Percentiles rank a stretch among this genome's conserved stretches.
These are phyloP conservation scores for Periconia sp. DNA, from an alignment of 2,329 filamentous ascomycete species.

Conservation along the genomic window DNA sequence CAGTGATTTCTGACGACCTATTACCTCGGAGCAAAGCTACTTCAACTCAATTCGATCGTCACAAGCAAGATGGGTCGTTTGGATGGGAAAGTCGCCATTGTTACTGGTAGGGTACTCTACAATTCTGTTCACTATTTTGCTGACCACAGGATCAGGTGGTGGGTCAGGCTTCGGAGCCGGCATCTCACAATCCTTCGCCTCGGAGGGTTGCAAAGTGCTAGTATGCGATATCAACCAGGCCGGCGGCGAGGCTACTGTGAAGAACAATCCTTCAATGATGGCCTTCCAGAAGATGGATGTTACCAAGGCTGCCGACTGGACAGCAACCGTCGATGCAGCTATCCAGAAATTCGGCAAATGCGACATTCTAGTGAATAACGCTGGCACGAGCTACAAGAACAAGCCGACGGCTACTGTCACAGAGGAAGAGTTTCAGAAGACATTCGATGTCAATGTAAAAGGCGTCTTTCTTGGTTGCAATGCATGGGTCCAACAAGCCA, in stretches of 20 bases:
- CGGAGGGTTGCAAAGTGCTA: constrained; percentile 66
- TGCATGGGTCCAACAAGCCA: constrained; percentile 66
- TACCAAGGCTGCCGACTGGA: constrained; percentile 59
- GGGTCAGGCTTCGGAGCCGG: constrained; percentile 69
- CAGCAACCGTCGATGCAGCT: constrained; percentile 60
- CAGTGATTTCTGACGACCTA: no score
- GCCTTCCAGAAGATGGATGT: constrained; percentile 56
- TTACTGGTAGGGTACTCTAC: constrained; percentile 54
- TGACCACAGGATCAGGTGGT: no score
- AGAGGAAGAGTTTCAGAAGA: constrained; percentile 69
- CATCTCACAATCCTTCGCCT: constrained; percentile 64
- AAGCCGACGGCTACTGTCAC: constrained; percentile 67
- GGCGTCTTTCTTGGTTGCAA: constrained; percentile 67
- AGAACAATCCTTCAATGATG: constrained; percentile 46
- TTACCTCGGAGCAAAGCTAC: no score
- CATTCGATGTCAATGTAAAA: constrained; percentile 73
- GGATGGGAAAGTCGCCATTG: constrained; percentile 62
- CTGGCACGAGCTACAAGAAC: constrained; percentile 62
- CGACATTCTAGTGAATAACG: constrained; percentile 67
- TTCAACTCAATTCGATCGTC: not conserved
- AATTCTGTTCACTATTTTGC: no score
- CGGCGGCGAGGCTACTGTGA: constrained; percentile 57
- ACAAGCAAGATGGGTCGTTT: constrained; percentile 48
- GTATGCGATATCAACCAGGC: constrained; percentile 66
- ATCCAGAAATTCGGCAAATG: constrained; percentile 60